phyloP scores from a whole-genome alignment of 2,329 filamentous ascomycete species.

The Penicillium sp. region DNA sequence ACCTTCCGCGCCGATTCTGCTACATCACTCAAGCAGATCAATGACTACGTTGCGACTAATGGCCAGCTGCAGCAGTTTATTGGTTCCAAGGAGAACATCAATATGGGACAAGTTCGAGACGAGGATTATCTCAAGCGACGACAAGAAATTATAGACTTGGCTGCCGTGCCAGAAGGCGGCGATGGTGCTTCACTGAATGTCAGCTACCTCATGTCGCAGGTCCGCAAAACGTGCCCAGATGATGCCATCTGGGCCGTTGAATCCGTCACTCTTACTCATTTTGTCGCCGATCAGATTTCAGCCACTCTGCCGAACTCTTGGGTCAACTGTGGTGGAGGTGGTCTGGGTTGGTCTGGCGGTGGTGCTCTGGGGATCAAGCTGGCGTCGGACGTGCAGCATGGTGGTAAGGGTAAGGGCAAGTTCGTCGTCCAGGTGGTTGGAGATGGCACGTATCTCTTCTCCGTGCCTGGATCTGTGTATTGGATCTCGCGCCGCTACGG shows the following conservation, averaged over 20 bases:
- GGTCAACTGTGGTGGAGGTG: slow-evolving; percentile 78
- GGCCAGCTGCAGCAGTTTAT: slow-evolving; percentile 43
- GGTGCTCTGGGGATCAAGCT: slow-evolving; percentile 72
- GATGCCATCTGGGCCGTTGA: slow-evolving; percentile 74
- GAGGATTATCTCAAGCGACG: slow-evolving; percentile 57
- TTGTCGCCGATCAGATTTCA: slow-evolving; percentile 67
- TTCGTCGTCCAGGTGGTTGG: slow-evolving; percentile 63
- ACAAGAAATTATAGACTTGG: slow-evolving; percentile 54
- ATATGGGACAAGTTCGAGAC: slow-evolving; percentile 54
- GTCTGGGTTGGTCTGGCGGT: slow-evolving; percentile 75
- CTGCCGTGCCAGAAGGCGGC: slow-evolving; percentile 50
- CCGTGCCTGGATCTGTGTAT: slow-evolving; percentile 61
- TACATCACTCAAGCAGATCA: slow-evolving; percentile 65
- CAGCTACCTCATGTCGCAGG: slow-evolving; percentile 53
- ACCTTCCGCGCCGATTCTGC: slow-evolving; percentile 64
- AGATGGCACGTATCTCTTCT: slow-evolving; percentile 64
- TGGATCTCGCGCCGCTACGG: slow-evolving; percentile 64
- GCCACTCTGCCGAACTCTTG: slow-evolving; percentile 64
- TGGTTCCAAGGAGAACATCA: slow-evolving; percentile 37
- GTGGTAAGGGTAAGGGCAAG: slow-evolving; percentile 50
- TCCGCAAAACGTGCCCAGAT: slow-evolving; percentile 54
- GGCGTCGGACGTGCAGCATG: slow-evolving; percentile 53
- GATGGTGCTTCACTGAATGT: slow-evolving; percentile 60
- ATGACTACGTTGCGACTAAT: slow-evolving; percentile 53
- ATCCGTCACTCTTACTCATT: slow-evolving; percentile 66